phyloP scores from a whole-genome alignment of 192 early-diverging fungal species.

The Backusella tuberculispora region DNA sequence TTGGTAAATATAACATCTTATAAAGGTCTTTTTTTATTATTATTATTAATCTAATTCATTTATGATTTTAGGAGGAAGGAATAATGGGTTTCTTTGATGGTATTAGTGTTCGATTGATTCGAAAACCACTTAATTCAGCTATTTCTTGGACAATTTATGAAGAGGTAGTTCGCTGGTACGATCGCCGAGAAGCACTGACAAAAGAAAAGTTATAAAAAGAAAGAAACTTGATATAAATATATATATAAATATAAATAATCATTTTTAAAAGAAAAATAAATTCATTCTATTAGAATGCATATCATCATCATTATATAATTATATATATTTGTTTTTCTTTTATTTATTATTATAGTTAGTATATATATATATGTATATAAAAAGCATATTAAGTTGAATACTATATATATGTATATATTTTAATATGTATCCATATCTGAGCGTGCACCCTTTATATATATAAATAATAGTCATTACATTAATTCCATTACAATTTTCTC shows the following conservation, averaged over 20 bases:
- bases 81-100: slow-evolving; percentile 83
- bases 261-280: too few species aligned
- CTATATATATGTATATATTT: background rate
- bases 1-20: slow-evolving; percentile 40
- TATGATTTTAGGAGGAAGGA: slow-evolving; percentile 63
- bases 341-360: too few species aligned
- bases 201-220: background rate
- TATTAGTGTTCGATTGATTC: slow-evolving; percentile 75
- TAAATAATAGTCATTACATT: too few species aligned
- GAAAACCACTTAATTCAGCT: slow-evolving; percentile 84
- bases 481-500: too few species aligned
- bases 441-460: background rate
- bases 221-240: background rate
- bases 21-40: too few species aligned
- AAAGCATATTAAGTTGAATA: too few species aligned
- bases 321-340: too few species aligned
- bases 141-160: slow-evolving; percentile 96
- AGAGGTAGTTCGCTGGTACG: slow-evolving; percentile 60
- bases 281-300: too few species aligned
- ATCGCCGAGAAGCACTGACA: slow-evolving; percentile 3
- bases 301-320: too few species aligned
- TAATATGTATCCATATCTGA: background rate
- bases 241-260: too few species aligned
- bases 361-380: background rate
- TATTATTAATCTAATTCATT: too few species aligned